phyloP scores from a whole-genome alignment of 2,329 filamentous ascomycete species.

The Chaetomiaceae sp. region DNA sequence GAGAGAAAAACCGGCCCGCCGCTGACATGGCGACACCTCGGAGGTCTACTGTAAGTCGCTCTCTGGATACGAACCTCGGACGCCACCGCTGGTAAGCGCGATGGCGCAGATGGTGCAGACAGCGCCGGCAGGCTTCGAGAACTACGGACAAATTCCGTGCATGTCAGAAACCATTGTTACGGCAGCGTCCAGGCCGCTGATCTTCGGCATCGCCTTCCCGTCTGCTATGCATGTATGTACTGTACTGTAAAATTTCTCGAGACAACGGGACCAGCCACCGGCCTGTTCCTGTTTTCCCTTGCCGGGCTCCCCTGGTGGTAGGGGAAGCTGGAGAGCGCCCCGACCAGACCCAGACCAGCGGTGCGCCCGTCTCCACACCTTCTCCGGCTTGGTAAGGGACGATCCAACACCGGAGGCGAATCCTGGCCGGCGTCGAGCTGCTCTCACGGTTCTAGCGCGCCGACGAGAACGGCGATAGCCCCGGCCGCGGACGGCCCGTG shows the following conservation, averaged over 20 bases:
- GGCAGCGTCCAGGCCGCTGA: neutral
- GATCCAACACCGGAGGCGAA: neutral
- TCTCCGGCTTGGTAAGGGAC: neutral
- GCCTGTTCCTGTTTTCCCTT: neutral
- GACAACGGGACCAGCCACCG: neutral
- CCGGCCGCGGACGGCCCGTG: slow-evolving; percentile 4
- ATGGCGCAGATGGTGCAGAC: neutral
- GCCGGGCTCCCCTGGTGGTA: neutral
- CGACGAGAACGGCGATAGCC: slow-evolving; percentile 12
- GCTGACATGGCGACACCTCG: neutral
- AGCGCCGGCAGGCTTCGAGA: neutral
- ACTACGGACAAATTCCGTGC: neutral
- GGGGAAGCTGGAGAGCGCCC: neutral
- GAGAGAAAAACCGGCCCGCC: neutral
- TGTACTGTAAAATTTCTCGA: too few species aligned
- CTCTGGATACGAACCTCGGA: neutral
- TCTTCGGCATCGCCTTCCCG: too few species aligned
- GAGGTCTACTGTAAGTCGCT: neutral
- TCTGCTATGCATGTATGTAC: too few species aligned
- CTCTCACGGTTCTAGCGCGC: slow-evolving; percentile 1
- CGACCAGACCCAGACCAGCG: neutral
- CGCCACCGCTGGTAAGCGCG: slow-evolving; percentile 4
- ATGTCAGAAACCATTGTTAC: neutral
- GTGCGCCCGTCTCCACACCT: neutral
- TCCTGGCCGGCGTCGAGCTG: neutral